A percentile compares a stretch with the other conserved stretches of the same genome.
Evolutionary conservation across 768 basidiomycete species (phyloP).

Genomic region (Collybia sordida): DNA sequence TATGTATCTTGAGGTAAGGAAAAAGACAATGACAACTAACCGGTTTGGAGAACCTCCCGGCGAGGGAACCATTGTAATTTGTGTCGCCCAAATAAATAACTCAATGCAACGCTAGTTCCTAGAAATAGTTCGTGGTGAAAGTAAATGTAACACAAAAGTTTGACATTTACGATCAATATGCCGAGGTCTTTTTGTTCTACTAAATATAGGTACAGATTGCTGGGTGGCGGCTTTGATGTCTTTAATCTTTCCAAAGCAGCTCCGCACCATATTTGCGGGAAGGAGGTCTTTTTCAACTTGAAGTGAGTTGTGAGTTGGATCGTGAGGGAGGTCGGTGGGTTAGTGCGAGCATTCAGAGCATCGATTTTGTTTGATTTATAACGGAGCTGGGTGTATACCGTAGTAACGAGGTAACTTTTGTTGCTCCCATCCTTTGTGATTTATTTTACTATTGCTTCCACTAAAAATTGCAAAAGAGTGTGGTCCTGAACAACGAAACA

Average conservation of each 20-base stretch:
- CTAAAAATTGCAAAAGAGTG: background rate
- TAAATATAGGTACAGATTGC: background rate
- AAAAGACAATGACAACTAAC: background rate
- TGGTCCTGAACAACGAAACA: too few relatives aligned
- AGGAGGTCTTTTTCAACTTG: too few relatives aligned
- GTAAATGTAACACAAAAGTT: background rate
- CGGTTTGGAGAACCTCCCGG: background rate
- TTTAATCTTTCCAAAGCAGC: slow-evolving; percentile 3
- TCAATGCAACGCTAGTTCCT: background rate
- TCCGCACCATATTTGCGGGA: too few relatives aligned
- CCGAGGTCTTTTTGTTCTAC: slow-evolving; percentile 5
- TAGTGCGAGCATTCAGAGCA: too few relatives aligned
- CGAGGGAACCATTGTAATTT: background rate
- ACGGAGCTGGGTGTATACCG: too few relatives aligned
- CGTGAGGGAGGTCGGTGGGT: too few relatives aligned
- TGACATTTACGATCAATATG: slow-evolving; percentile 8
- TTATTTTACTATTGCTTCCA: too few relatives aligned
- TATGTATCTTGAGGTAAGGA: too few relatives aligned
- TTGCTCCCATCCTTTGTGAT: too few relatives aligned
- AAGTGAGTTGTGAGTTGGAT: too few relatives aligned
- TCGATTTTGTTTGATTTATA: too few relatives aligned
- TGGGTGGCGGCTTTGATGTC: slow-evolving; percentile 1
- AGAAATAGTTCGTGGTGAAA: background rate
- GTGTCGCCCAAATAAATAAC: background rate
- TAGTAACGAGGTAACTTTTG: too few relatives aligned